Evolutionary conservation across 768 basidiomycete genomes (phyloP), one percentile per base, ranked within the genome.

Genomic region (Galerina marginata): DNA sequence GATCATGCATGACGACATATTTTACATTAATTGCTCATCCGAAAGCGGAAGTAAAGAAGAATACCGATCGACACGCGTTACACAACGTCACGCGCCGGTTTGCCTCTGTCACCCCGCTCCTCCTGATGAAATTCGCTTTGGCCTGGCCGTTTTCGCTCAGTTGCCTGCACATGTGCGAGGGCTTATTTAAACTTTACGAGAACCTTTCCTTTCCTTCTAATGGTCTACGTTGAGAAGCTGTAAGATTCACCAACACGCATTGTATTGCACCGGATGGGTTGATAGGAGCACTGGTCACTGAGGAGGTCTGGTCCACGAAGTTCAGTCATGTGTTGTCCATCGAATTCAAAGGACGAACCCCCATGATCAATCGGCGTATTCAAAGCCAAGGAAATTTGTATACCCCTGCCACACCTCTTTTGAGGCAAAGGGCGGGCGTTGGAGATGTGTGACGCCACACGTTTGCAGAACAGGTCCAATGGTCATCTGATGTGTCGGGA

Each of bases 1-100:
- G 57, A 59, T 56, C 62, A 63, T 59, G 6, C 57, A 63, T 63
- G 62, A 63, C 62, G 62, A 63, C 62, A 61, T 55, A 44, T 60
- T 48, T 38, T 44, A 54, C 60, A 63, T 62, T 38, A 36, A 33
- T 33, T 44, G 23, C 58, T 20, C 36, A 48, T 46, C 23, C 36
- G 6, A 37, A 43, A 44, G 38, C 40, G 33, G 45, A 59, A 52
- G 44, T 56, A 16, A 40, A 12, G 38, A 53, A 40, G 26, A 40
- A 53, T 33, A 33, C 29, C 29, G 29, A 33, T 33, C 29, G 29
- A 33, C 29, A 33, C 29, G 43, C 33, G 44, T 55, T 43, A 48
- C 39, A 38, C 38, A 23, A 29, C 16, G 38, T 45, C 57, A 58
- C 57, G 49, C 29, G 38, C 38, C 9, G 29, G 7, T 45, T 37